These are phyloP conservation scores for Cercospora sp. DNA, from an alignment of 2,329 filamentous ascomycete genomes.

Conservation along the genomic window DNA sequence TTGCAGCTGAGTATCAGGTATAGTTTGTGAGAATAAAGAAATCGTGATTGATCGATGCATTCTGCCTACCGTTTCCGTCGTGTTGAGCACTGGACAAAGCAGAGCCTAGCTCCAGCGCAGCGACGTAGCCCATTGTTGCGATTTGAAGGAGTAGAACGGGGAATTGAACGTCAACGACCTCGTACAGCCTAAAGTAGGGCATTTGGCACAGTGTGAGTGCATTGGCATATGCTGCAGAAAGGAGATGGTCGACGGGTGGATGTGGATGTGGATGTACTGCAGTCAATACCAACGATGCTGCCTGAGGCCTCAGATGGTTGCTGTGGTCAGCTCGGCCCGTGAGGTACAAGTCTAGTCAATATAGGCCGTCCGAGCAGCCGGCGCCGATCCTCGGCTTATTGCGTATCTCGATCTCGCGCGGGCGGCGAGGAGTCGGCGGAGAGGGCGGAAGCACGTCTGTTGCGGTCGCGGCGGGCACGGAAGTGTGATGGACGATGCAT, in stretches of 20 bases:
- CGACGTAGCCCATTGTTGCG: not conserved
- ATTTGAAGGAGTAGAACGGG: not conserved
- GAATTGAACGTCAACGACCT: not conserved
- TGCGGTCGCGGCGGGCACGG: not conserved
- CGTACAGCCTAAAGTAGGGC: not conserved
- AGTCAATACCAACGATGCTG: not conserved
- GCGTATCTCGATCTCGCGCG: not conserved
- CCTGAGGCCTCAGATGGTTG: not conserved
- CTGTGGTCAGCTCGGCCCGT: not conserved
- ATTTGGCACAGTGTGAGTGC: not conserved
- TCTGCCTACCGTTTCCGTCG: not conserved
- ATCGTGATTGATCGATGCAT: not conserved
- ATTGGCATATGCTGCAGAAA: not conserved
- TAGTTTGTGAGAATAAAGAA: constrained; percentile 2
- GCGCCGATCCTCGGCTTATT: not conserved
- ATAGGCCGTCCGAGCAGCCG: not conserved
- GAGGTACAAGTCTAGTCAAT: not conserved
- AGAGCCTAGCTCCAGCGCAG: not conserved
- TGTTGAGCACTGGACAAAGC: not conserved
- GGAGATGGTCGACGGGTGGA: too few relatives aligned
- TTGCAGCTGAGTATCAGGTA: not conserved
- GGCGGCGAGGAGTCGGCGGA: not conserved
- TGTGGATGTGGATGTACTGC: too few relatives aligned
- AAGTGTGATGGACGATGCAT: not conserved
- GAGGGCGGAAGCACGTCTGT: not conserved